Evolutionary conservation across 352 stramenopile genomes (phyloP).

Genomic region (Globisporangium camurandrum): DNA sequence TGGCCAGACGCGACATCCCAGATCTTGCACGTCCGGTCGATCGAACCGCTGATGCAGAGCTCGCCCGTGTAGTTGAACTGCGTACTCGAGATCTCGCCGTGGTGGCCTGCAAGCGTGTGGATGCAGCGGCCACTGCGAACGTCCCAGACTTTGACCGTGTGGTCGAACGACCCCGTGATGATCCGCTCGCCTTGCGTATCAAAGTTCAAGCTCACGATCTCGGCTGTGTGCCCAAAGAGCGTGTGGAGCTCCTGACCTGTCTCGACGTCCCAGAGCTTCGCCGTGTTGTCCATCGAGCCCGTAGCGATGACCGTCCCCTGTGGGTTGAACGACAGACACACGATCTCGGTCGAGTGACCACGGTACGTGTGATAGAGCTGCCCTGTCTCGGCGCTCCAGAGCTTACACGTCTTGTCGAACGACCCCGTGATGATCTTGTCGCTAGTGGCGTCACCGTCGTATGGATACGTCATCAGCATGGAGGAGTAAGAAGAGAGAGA

Average conservation of each 20-base stretch:
- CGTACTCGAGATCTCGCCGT: constrained; percentile 93
- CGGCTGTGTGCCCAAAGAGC: constrained; percentile 90
- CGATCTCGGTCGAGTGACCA: constrained; percentile 93
- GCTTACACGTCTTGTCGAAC: constrained; percentile 95
- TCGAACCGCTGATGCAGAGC: constrained; percentile 90
- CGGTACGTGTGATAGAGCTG: constrained; percentile 93
- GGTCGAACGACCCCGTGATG: constrained; percentile 94
- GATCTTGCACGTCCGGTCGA: constrained; percentile 93
- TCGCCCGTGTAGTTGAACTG: constrained; percentile 94
- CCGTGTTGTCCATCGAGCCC: constrained; percentile 92
- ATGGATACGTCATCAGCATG: constrained; percentile 6
- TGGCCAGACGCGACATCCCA: constrained; percentile 88
- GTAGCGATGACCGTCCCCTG: constrained; percentile 88
- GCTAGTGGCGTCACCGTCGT: constrained; percentile 12
- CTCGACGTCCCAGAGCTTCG: constrained; percentile 94
- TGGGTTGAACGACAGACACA: constrained; percentile 94
- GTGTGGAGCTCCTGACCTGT: constrained; percentile 92
- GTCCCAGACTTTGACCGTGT: constrained; percentile 92
- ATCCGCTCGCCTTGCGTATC: constrained; percentile 90
- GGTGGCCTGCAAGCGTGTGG: constrained; percentile 89
- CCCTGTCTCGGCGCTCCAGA: constrained; percentile 92
- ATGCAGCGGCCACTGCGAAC: constrained; percentile 83
- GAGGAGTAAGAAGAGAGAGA: too few relatives aligned
- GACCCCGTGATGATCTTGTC: constrained; percentile 94
- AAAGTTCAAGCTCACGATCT: constrained; percentile 94